Evolutionary conservation across 2,329 filamentous ascomycete genomes (phyloP).

Genomic region (Colletotrichum eremochloae): DNA sequence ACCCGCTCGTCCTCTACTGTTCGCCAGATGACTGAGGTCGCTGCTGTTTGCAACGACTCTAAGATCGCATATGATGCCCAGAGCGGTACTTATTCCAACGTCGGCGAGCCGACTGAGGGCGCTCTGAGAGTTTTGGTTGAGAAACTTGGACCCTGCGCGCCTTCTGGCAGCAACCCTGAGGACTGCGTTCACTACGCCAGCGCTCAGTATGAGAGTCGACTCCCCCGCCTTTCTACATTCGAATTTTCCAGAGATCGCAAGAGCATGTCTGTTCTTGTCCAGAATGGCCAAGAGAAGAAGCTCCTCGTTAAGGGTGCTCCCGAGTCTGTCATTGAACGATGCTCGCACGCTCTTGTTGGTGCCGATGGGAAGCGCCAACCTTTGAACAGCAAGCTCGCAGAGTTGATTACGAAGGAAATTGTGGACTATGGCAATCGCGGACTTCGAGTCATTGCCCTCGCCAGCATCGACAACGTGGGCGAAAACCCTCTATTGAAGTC

Average conservation of each 20-base stretch:
- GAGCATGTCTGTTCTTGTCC: constrained; percentile 97
- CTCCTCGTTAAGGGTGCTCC: constrained; percentile 97
- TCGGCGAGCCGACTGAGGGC: constrained; percentile 96
- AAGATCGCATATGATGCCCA: constrained; percentile 85
- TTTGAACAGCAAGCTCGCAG: constrained; percentile 76
- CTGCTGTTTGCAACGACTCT: constrained; percentile 89
- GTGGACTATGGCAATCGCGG: constrained; percentile 92
- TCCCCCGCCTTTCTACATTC: constrained; percentile 85
- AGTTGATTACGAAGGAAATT: constrained; percentile 82
- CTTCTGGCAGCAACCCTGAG: constrained; percentile 62
- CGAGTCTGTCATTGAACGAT: constrained; percentile 93
- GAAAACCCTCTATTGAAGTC: constrained; percentile 77
- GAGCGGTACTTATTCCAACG: constrained; percentile 79
- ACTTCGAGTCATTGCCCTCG: constrained; percentile 93
- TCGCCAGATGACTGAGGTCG: constrained; percentile 79
- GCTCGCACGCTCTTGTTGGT: constrained; percentile 84
- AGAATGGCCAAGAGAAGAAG: constrained; percentile 77
- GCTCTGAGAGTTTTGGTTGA: constrained; percentile 91
- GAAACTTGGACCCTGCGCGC: constrained; percentile 89
- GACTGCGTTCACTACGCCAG: constrained; percentile 86
- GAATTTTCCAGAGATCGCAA: constrained; percentile 98
- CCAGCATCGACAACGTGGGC: constrained; percentile 82
- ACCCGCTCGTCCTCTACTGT: constrained; percentile 81
- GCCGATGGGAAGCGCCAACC: constrained; percentile 81
- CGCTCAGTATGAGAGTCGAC: constrained; percentile 83